Conservation (phyloP, 2,329 filamentous ascomycete genomes). For the Trichoderma hamatum region DNA sequence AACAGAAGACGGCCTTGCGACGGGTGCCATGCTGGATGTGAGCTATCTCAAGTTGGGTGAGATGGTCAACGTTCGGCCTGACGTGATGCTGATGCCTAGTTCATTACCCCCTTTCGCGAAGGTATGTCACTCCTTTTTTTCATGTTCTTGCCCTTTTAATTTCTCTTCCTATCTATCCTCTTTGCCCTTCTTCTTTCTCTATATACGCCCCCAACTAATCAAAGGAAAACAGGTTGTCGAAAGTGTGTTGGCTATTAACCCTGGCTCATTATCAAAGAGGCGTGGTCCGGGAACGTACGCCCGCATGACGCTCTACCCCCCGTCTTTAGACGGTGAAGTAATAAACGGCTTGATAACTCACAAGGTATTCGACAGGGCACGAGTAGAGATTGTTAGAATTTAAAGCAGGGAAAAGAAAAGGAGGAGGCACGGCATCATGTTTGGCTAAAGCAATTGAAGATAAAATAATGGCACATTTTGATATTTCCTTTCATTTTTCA, state of each 20-base stretch:
- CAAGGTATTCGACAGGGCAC: slow-evolving; percentile 76
- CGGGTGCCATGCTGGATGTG: slow-evolving; percentile 79
- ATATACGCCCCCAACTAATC: too few relatives aligned
- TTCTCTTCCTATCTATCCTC: too few relatives aligned
- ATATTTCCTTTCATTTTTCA: background rate
- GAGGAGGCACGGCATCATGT: background rate
- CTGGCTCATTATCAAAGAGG: slow-evolving; percentile 82
- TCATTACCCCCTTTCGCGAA: slow-evolving; percentile 84
- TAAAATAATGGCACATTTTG: background rate
- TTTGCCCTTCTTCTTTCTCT: too few relatives aligned
- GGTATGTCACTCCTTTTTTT: slow-evolving; percentile 55
- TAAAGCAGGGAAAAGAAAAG: slow-evolving; percentile 36
- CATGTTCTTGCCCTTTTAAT: background rate
- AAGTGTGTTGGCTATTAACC: slow-evolving; percentile 87
- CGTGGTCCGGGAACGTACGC: slow-evolving; percentile 85
- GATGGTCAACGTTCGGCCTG: slow-evolving; percentile 83
- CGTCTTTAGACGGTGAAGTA: slow-evolving; percentile 61
- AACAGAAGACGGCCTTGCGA: slow-evolving; percentile 60
- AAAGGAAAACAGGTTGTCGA: slow-evolving; percentile 87
- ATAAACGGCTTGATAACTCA: slow-evolving; percentile 66
- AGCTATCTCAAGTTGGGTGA: slow-evolving; percentile 87
- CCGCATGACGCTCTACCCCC: slow-evolving; percentile 73
- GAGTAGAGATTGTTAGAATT: slow-evolving; percentile 87
- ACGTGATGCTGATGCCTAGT: slow-evolving; percentile 82
- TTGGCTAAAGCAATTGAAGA: background rate